Evolutionary conservation across 345 rosid species (phyloP).

Genomic region (Salix suchowensis): DNA sequence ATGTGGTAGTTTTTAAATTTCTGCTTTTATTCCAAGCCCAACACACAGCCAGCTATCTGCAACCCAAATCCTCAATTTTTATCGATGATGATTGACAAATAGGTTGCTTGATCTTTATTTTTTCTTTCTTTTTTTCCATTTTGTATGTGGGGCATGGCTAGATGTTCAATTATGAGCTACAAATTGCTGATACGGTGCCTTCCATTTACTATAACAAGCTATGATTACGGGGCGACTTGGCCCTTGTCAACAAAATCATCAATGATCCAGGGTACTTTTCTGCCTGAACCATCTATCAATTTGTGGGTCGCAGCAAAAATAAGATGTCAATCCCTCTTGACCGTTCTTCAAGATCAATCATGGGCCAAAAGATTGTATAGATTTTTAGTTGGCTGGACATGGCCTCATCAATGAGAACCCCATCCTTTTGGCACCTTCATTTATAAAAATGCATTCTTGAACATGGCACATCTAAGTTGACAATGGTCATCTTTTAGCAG

Average conservation of each 20-base stretch:
- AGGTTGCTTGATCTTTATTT: not conserved
- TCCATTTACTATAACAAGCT: not conserved
- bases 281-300: slow-evolving; percentile 14
- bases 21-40: not conserved
- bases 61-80: not conserved
- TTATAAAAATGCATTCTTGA: not conserved
- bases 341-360: slow-evolving; percentile 8
- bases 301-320: slow-evolving; percentile 7
- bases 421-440: slow-evolving; percentile 1
- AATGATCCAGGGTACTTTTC: slow-evolving; percentile 11
- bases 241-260: not conserved
- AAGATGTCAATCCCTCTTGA: not conserved
- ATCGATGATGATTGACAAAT: not conserved
- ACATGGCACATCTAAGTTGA: not conserved
- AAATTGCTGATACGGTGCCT: not conserved
- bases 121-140: not conserved
- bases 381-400: slow-evolving; percentile 11
- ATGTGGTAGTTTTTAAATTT: too few relatives aligned
- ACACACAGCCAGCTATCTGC: not conserved
- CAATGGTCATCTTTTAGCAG: not conserved
- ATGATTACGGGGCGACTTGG: not conserved
- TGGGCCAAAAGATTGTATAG: slow-evolving; percentile 14
- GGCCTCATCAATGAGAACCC: slow-evolving; percentile 6
- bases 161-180: not conserved
- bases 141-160: not conserved